Evolutionary conservation across 2,329 filamentous ascomycete genomes (phyloP), one percentile per base, ranked within the genome.

Genomic region (Neofusicoccum sp.): DNA sequence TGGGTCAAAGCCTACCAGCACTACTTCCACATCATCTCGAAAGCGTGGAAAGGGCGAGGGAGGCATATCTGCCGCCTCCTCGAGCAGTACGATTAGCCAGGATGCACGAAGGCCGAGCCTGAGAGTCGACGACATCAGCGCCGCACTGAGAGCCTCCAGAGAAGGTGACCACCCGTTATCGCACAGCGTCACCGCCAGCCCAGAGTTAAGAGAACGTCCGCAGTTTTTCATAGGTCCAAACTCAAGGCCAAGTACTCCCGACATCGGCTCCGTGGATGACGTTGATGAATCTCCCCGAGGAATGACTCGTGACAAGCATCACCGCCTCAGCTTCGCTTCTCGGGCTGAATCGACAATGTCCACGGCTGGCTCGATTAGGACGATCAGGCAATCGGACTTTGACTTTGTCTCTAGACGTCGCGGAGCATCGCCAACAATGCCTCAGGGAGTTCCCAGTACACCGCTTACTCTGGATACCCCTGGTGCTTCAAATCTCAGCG

Each of bases 121-220:
- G 50, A 80, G 83, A 56, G 84, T 83, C 4, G 85, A 88, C 62
- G 85, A 89, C 64, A 78, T 85, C n/a, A 77, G 79, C 56, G 78
- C 83, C 36, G 78, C 81, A 5, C 72, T 85, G 44, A 82, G 81
- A 64, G 74, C 78, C 50, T 81, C 80, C 47, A 76, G 80, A 68
- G 81, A 84, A 59, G 77, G 78, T 54, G 89, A 92, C 60, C 91
- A 94, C 73, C 90, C 91, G 22, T 78, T 94, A 45, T 87, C 90
- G 16, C 89, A 91, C 68, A 93, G 90, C 72, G 84, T 91, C 54
- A 87, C 86, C 39, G 89, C 85, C 16, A 91, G 87, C 70, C 90
- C 90, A 1, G 85, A 88, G 52, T 76, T 79, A 12, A 73, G 66
- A 47, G 75, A 78, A 48, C 67, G 70, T 39, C 61, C 67, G 4